Evolutionary conservation across 1,284 basidiomycete genomes (phyloP).

Genomic region (Boletus semigastroideus): DNA sequence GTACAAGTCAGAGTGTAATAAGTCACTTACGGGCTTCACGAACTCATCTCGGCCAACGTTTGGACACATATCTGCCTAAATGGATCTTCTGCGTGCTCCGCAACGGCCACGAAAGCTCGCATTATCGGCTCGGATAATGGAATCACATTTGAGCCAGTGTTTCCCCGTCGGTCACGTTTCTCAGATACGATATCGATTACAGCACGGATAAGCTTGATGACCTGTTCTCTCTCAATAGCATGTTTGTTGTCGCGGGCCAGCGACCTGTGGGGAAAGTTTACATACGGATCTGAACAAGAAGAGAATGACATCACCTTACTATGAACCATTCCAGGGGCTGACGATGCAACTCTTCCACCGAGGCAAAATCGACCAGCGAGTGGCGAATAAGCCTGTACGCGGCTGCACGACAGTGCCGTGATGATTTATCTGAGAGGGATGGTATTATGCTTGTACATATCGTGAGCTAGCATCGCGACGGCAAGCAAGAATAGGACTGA

Average conservation of each 20-base stretch:
- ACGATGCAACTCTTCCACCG: slow-evolving; percentile 55
- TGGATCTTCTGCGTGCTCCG: slow-evolving; percentile 91
- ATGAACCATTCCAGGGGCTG: slow-evolving; percentile 87
- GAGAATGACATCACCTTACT: slow-evolving; percentile 55
- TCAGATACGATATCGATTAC: slow-evolving; percentile 75
- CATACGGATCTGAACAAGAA: background rate
- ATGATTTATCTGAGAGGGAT: slow-evolving; percentile 73
- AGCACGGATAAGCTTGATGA: slow-evolving; percentile 87
- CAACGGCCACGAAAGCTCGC: slow-evolving; percentile 88
- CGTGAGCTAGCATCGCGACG: slow-evolving; percentile 11
- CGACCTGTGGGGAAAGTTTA: slow-evolving; percentile 53
- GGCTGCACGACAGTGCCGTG: slow-evolving; percentile 76
- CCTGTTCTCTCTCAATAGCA: slow-evolving; percentile 89
- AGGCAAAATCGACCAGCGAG: slow-evolving; percentile 68
- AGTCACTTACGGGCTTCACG: slow-evolving; percentile 27
- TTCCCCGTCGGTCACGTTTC: slow-evolving; percentile 42
- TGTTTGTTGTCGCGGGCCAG: slow-evolving; percentile 84
- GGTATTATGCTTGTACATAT: slow-evolving; percentile 58
- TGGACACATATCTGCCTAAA: slow-evolving; percentile 84
- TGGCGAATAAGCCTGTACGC: slow-evolving; percentile 89
- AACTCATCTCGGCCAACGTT: slow-evolving; percentile 90
- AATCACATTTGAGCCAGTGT: slow-evolving; percentile 45
- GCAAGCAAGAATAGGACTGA: slow-evolving; percentile 37
- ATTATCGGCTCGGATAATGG: slow-evolving; percentile 78
- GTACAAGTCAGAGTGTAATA: slow-evolving; percentile 13